Evolutionary conservation across 495 filamentous ascomycete genomes (phyloP), one percentile per base, ranked within the genome.

Genomic region (Stereocaulon alpinum): DNA sequence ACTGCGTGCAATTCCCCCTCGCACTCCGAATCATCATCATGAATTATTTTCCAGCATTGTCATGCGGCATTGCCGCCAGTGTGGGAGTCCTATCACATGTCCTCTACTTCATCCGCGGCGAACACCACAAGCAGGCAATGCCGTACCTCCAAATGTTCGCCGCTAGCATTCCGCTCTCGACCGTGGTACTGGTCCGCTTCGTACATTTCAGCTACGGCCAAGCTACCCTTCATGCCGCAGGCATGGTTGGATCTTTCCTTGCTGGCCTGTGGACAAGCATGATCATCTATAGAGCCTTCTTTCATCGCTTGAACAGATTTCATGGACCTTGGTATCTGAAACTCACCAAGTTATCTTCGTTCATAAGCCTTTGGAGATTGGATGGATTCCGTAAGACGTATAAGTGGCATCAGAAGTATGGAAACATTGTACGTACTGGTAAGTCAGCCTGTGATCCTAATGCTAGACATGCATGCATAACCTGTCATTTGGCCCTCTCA

Each of bases 351-450:
- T 58, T 75, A 10, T 70, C 57, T 32, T 58, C 65, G 22, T 58
- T 65, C 4, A 64, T 49, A 15, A 61, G 45, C 56, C 61, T 47
- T 15, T 64, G 60, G 24, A 63, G 64, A 6, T 30, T 65, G 20
- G 71, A 72, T 41, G 62, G 71, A 1, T 71, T 71, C 55, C 59
- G 70, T 4, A 69, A 71, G 58, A 40, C 68, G 0, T 43, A 72
- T 11, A 60, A 64, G 0, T 69, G 79, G 2, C 78, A 82, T 60
- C 15, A 68, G n/a, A 67, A 72, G 50, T 74, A 79, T 66, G 77
- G 79, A 0, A 68, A 70, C 37, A 71, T 76, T 42, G 73, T 81
- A 14, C 58, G 64, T 6, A 56, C 58, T 37, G 58, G 58, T 54
- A 40, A 18, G 56, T 45, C 40, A 27, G 41, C 24, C 4, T 15